Percentiles rank a stretch among this genome's conserved stretches.
Conservation (phyloP, 2,329 filamentous ascomycete species). For the Neoascochyta sp. region DNA sequence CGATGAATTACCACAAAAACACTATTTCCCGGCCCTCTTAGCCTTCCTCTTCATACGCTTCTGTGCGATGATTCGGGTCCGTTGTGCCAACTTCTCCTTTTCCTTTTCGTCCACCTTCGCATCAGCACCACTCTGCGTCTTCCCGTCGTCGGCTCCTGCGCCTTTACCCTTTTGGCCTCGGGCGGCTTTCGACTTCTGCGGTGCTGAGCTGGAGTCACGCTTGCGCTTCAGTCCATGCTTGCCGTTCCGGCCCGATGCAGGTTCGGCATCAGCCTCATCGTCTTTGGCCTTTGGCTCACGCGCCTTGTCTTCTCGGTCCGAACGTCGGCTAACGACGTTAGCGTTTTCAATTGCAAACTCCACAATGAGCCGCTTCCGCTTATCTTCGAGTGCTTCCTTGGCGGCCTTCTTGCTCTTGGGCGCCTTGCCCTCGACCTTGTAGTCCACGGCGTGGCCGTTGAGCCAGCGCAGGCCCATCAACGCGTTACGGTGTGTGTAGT, state of each 20-base stretch:
- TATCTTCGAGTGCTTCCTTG: slow-evolving; percentile 57
- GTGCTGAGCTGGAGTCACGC: slow-evolving; percentile 27
- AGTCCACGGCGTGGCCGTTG: slow-evolving; percentile 68
- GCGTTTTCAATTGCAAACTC: slow-evolving; percentile 99
- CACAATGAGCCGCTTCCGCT: slow-evolving; percentile 84
- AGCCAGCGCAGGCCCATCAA: slow-evolving; percentile 93
- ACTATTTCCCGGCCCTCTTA: slow-evolving; percentile 54
- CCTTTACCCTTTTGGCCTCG: slow-evolving; percentile 10
- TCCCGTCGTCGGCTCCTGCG: too few species aligned
- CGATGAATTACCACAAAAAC: too few species aligned
- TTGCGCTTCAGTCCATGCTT: slow-evolving; percentile 39
- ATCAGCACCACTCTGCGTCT: slow-evolving; percentile 7
- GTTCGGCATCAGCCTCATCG: slow-evolving; percentile 9
- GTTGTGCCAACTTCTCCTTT: slow-evolving; percentile 53
- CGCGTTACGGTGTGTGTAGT: slow-evolving; percentile 86
- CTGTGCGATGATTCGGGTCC: slow-evolving; percentile 77
- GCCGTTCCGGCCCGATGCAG: slow-evolving; percentile 10
- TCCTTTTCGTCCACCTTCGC: slow-evolving; percentile 37
- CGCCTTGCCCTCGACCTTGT: slow-evolving; percentile 47
- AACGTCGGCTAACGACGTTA: slow-evolving; percentile 82
- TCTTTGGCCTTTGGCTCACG: slow-evolving; percentile 37
- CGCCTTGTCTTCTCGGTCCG: slow-evolving; percentile 58
- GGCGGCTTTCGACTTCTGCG: slow-evolving; percentile 1
- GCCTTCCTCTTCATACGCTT: slow-evolving; percentile 70
- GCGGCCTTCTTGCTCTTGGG: slow-evolving; percentile 39